A percentile compares a stretch with the other conserved stretches of the same genome.
phyloP scores from a whole-genome alignment of 768 basidiomycete species.

The Termitomyces sp. region DNA sequence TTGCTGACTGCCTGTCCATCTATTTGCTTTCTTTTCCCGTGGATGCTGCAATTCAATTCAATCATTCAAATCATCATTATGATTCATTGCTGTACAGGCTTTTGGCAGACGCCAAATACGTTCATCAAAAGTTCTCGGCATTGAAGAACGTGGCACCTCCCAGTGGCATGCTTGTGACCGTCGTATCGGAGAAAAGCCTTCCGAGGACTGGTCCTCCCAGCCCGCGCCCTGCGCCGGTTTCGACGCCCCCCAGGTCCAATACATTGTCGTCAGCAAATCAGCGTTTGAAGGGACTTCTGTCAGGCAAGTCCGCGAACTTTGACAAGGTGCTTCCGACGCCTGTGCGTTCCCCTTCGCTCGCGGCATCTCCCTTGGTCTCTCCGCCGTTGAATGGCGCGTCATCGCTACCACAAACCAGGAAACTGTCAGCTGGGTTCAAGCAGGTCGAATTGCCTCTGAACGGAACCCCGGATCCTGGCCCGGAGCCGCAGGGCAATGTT shows the following conservation, averaged over 20 bases:
- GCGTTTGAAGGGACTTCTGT: slow-evolving; percentile 43
- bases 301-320: slow-evolving; percentile 29
- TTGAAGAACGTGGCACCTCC: slow-evolving; percentile 73
- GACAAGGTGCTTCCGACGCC: slow-evolving; percentile 35
- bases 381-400: slow-evolving; percentile 10
- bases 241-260: slow-evolving; percentile 32
- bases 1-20: background rate
- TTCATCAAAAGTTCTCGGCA: slow-evolving; percentile 71
- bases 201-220: slow-evolving; percentile 25
- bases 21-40: background rate
- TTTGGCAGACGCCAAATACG: slow-evolving; percentile 71
- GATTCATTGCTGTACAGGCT: slow-evolving; percentile 44
- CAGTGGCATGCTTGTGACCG: slow-evolving; percentile 78
- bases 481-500: slow-evolving; percentile 7
- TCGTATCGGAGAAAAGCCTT: slow-evolving; percentile 78
- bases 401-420: slow-evolving; percentile 3
- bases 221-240: slow-evolving; percentile 19
- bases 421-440: slow-evolving; percentile 17
- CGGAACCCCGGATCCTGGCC: slow-evolving; percentile 13
- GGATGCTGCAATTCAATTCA: background rate
- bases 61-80: background rate
- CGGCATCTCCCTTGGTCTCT: slow-evolving; percentile 5
- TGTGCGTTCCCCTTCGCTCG: slow-evolving; percentile 22
- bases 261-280: slow-evolving; percentile 37
- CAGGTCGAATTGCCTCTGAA: slow-evolving; percentile 15